Conservation (phyloP, 1,284 basidiomycete genomes). For the Cutaneotrichosporon sp. region DNA sequence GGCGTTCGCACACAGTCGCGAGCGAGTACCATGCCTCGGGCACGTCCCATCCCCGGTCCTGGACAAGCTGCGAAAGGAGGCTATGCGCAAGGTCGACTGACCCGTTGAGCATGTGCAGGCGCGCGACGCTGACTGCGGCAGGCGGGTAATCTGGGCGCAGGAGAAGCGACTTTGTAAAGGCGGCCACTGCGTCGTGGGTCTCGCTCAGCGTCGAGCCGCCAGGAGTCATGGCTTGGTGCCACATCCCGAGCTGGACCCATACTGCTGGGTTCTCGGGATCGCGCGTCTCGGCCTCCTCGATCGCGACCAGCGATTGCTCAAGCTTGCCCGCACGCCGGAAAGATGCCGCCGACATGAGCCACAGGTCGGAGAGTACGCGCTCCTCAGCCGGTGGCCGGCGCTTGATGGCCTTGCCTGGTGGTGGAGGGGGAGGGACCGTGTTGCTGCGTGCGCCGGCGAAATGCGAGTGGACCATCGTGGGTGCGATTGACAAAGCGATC, state of each 20-base stretch:
- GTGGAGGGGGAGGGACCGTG: slow-evolving; percentile 18
- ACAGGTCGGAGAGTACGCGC: slow-evolving; percentile 73
- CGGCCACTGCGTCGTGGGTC: slow-evolving; percentile 53
- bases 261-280: slow-evolving; percentile 82
- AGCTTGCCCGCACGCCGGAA: slow-evolving; percentile 84
- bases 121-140: slow-evolving; percentile 68
- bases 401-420: slow-evolving; percentile 17
- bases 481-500: slow-evolving; percentile 46
- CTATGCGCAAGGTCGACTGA: slow-evolving; percentile 62
- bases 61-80: slow-evolving; percentile 52
- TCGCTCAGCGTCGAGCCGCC: background rate
- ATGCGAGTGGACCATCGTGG: slow-evolving; percentile 79
- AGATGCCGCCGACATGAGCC: slow-evolving; percentile 90
- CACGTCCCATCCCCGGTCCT: slow-evolving; percentile 68
- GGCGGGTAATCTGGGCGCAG: slow-evolving; percentile 69
- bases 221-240: slow-evolving; percentile 55
- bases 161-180: slow-evolving; percentile 77
- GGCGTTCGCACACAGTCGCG: slow-evolving; percentile 68
- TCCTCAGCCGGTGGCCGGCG: slow-evolving; percentile 60
- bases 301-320: slow-evolving; percentile 81
- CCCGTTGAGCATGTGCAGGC: slow-evolving; percentile 58
- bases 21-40: slow-evolving; percentile 90
- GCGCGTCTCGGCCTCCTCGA: slow-evolving; percentile 88
- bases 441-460: slow-evolving; percentile 36
- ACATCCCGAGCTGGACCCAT: slow-evolving; percentile 88